Conservation (phyloP, 352 stramenopile species). For the Phytopythium vexans region DNA sequence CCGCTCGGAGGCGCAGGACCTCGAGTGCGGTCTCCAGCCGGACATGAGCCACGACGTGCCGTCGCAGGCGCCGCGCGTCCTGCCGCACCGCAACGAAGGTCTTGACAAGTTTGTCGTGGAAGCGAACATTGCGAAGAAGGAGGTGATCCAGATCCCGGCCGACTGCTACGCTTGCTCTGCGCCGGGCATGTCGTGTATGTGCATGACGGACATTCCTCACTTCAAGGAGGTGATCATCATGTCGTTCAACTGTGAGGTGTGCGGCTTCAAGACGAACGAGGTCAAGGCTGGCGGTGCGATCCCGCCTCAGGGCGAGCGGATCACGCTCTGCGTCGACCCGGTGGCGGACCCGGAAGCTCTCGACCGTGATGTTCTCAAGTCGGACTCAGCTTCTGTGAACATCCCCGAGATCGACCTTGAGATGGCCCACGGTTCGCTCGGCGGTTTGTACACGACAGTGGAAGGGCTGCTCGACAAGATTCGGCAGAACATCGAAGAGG, state of each 20-base stretch:
- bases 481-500: slow-evolving; percentile 64
- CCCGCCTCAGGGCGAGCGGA: slow-evolving; percentile 70
- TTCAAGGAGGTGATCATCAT: slow-evolving; percentile 96
- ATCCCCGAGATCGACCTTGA: slow-evolving; percentile 93
- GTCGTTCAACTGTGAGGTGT: slow-evolving; percentile 88
- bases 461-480: slow-evolving; percentile 90
- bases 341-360: slow-evolving; percentile 64
- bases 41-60: slow-evolving; percentile 53
- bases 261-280: slow-evolving; percentile 91
- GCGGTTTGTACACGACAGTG: slow-evolving; percentile 92
- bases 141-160: slow-evolving; percentile 83
- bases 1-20: slow-evolving; percentile 70
- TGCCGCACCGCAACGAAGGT: slow-evolving; percentile 66
- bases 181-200: slow-evolving; percentile 82
- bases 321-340: slow-evolving; percentile 58
- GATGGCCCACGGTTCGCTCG: slow-evolving; percentile 84
- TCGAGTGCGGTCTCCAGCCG: slow-evolving; percentile 68
- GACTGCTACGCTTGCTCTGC: slow-evolving; percentile 79
- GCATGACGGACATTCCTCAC: slow-evolving; percentile 92
- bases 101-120: slow-evolving; percentile 62
- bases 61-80: slow-evolving; percentile 36
- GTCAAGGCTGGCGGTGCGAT: slow-evolving; percentile 92
- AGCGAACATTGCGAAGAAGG: slow-evolving; percentile 62
- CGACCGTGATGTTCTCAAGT: slow-evolving; percentile 91
- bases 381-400: slow-evolving; percentile 73